Conservation (phyloP, 2,329 filamentous ascomycete species). For the Ceratocystis huliohia region DNA sequence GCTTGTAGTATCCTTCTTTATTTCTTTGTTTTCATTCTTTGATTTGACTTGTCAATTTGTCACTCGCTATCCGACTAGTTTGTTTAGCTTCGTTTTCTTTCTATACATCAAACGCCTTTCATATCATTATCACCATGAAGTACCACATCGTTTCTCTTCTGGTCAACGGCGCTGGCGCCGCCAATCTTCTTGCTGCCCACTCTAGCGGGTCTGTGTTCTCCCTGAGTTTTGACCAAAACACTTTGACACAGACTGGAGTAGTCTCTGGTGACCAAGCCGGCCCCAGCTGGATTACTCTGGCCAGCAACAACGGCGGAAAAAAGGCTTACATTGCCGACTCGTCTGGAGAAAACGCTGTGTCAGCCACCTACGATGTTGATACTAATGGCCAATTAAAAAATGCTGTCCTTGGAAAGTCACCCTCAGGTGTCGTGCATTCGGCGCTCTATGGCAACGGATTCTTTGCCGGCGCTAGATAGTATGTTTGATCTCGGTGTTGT, state of each 20-base stretch:
- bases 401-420: slow-evolving; percentile 24
- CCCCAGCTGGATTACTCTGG: slow-evolving; percentile 23
- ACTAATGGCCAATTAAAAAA: slow-evolving; percentile 27
- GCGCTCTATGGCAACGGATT: slow-evolving; percentile 32
- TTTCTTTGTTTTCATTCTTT: neutral
- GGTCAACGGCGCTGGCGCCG: slow-evolving; percentile 18
- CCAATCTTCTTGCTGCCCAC: slow-evolving; percentile 23
- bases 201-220: slow-evolving; percentile 23
- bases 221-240: slow-evolving; percentile 17
- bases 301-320: slow-evolving; percentile 10
- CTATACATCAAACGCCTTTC: neutral
- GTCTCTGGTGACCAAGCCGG: slow-evolving; percentile 21
- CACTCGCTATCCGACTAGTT: neutral
- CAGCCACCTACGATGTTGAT: slow-evolving; percentile 25
- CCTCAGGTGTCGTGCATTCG: slow-evolving; percentile 32
- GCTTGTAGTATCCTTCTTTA: neutral
- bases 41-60: neutral
- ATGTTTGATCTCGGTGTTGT: slow-evolving; percentile 21
- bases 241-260: slow-evolving; percentile 19
- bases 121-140: slow-evolving; percentile 15
- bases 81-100: neutral
- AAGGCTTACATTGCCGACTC: slow-evolving; percentile 23
- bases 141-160: slow-evolving; percentile 15
- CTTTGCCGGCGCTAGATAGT: slow-evolving; percentile 36
- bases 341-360: slow-evolving; percentile 28